Evolutionary conservation across 768 basidiomycete species (phyloP).

Genomic region (Sporobolomyces phaffii): DNA sequence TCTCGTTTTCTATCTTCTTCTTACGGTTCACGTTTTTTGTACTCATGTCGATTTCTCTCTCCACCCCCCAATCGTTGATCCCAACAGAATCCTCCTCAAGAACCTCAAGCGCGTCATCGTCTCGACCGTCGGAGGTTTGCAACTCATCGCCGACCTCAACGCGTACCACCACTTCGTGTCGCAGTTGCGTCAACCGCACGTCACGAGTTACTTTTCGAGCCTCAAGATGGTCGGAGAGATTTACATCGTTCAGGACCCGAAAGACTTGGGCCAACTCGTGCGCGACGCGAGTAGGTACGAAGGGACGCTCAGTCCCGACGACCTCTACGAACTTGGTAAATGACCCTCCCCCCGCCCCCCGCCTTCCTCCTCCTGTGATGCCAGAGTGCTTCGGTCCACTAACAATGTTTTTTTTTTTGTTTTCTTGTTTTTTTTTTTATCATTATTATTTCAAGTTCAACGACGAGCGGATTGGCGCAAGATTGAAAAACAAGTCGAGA

Average conservation of each 20-base stretch:
- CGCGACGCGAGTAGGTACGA: slow-evolving; percentile 92
- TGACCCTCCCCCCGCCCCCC: too few species aligned
- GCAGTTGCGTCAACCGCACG: slow-evolving; percentile 74
- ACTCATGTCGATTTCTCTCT: too few species aligned
- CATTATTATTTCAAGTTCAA: too few species aligned
- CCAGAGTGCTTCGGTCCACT: too few species aligned
- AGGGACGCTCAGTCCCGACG: slow-evolving; percentile 90
- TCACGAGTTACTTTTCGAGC: slow-evolving; percentile 82
- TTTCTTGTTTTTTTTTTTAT: too few species aligned
- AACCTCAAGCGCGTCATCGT: slow-evolving; percentile 97
- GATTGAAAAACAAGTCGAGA: slow-evolving; percentile 82
- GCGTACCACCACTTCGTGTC: slow-evolving; percentile 83
- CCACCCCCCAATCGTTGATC: neutral
- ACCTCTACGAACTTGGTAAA: slow-evolving; percentile 95
- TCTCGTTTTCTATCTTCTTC: too few species aligned
- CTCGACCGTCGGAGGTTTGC: slow-evolving; percentile 85
- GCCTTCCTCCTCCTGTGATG: too few species aligned
- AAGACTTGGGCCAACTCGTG: slow-evolving; percentile 92
- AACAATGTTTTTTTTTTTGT: too few species aligned
- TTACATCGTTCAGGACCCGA: slow-evolving; percentile 73
- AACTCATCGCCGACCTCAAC: slow-evolving; percentile 92
- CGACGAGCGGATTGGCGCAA: slow-evolving; percentile 77
- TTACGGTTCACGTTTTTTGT: too few species aligned
- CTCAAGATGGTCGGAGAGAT: slow-evolving; percentile 97
- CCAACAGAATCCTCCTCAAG: slow-evolving; percentile 78